Conservation (phyloP, 345 rosid species). For the Citrus maxima region DNA sequence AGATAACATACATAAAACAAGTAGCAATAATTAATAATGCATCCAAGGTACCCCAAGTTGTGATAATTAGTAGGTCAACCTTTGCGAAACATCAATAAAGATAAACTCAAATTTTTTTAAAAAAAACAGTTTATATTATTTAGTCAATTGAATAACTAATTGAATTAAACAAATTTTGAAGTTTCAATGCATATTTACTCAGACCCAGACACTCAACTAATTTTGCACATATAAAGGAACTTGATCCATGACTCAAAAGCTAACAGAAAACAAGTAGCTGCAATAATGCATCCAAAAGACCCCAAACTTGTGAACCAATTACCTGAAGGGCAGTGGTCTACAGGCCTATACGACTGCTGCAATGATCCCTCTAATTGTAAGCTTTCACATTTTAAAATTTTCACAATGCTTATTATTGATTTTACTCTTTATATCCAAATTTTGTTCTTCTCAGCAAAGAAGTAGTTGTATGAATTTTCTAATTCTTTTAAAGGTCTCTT, state of each 20-base stretch:
- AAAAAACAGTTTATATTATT: neutral
- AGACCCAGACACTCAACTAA: neutral
- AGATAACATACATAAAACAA: neutral
- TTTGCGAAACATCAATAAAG: neutral
- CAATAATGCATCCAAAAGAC: neutral
- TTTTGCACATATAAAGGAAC: neutral
- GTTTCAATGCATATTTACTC: conserved; percentile 4
- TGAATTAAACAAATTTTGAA: neutral
- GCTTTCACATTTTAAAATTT: no score
- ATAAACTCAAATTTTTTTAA: no score
- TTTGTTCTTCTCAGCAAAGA: no score
- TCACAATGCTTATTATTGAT: no score
- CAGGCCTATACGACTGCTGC: conserved; percentile 50
- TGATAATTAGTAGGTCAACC: neutral
- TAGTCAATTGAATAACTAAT: neutral
- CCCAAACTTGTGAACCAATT: conserved; percentile 1
- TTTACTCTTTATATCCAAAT: no score
- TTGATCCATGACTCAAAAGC: neutral
- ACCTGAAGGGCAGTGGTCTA: conserved; percentile 54
- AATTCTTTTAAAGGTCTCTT: no score
- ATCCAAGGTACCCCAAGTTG: no score
- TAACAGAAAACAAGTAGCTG: neutral
- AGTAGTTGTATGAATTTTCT: no score
- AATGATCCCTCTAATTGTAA: conserved; percentile 15
- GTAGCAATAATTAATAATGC: no score